Evolutionary conservation across 495 filamentous ascomycete species (phyloP).

Genomic region (Annulohypoxylon bovei): DNA sequence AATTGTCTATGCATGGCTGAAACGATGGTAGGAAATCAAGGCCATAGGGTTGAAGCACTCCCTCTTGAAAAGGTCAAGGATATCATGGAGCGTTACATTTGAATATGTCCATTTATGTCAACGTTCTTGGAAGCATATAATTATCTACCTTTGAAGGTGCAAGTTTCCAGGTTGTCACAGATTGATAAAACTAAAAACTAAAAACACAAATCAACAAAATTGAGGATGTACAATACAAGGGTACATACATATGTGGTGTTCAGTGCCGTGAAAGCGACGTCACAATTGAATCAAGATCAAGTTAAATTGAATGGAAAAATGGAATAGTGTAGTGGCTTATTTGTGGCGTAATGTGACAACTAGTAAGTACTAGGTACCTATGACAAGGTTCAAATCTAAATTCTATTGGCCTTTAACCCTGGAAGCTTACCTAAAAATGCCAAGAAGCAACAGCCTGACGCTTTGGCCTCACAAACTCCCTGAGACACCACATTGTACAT

Average conservation of each 20-base stretch:
- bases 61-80: constrained; percentile 57
- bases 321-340: neutral
- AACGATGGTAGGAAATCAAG: constrained; percentile 55
- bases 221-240: too few species aligned
- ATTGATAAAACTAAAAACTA: too few species aligned
- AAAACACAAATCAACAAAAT: too few species aligned
- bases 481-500: constrained; percentile 38
- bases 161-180: too few species aligned
- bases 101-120: neutral
- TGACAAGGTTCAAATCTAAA: neutral
- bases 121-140: too few species aligned
- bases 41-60: constrained; percentile 54
- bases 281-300: too few species aligned
- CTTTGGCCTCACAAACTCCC: constrained; percentile 41
- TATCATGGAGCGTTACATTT: constrained; percentile 56
- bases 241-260: too few species aligned
- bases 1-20: constrained; percentile 63
- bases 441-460: constrained; percentile 27
- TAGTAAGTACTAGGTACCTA: neutral
- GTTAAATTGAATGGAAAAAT: neutral
- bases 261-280: neutral
- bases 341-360: neutral
- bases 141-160: too few species aligned
- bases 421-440: constrained; percentile 4
- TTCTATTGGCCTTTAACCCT: neutral